Evolutionary conservation across 768 basidiomycete species (phyloP).

Genomic region (Podaxis sp.): DNA sequence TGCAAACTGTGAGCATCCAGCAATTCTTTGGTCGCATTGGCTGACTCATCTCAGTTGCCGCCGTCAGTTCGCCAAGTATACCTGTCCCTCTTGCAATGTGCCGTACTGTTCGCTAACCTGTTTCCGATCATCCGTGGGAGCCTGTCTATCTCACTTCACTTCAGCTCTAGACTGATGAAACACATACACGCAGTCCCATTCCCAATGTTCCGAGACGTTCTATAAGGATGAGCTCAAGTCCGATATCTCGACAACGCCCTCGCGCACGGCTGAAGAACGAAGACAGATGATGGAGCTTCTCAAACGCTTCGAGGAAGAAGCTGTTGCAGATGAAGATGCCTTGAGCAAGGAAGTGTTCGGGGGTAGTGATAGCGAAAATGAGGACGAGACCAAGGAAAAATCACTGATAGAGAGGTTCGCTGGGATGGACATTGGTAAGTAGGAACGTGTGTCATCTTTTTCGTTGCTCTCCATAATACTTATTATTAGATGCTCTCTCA

Average conservation of each 20-base stretch:
- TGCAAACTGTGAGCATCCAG: slow-evolving; percentile 18
- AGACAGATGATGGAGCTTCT: slow-evolving; percentile 68
- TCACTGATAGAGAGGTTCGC: slow-evolving; percentile 49
- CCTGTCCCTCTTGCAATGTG: slow-evolving; percentile 79
- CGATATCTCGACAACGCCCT: slow-evolving; percentile 56
- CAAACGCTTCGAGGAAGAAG: slow-evolving; percentile 70
- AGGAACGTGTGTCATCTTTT: not conserved
- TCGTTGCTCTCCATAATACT: slow-evolving; percentile 1
- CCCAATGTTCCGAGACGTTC: slow-evolving; percentile 78
- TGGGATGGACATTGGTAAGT: slow-evolving; percentile 62
- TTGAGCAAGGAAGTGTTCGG: slow-evolving; percentile 21
- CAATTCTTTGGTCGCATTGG: not conserved
- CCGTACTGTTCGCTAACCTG: slow-evolving; percentile 80
- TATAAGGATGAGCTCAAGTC: slow-evolving; percentile 73
- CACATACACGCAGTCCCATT: slow-evolving; percentile 47
- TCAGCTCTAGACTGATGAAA: not conserved
- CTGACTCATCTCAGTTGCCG: slow-evolving; percentile 53
- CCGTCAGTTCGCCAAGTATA: slow-evolving; percentile 76
- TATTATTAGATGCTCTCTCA: slow-evolving; percentile 48
- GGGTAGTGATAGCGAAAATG: slow-evolving; percentile 31
- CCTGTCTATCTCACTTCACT: not conserved
- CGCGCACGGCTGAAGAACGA: slow-evolving; percentile 57
- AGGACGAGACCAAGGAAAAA: slow-evolving; percentile 39
- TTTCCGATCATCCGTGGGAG: slow-evolving; percentile 69
- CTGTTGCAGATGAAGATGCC: slow-evolving; percentile 28